Percentiles rank a stretch among this genome's conserved stretches.
These are phyloP conservation scores for Aspergillus chevalieri DNA, from an alignment of 2,329 filamentous ascomycete genomes.

Conservation along the genomic window DNA sequence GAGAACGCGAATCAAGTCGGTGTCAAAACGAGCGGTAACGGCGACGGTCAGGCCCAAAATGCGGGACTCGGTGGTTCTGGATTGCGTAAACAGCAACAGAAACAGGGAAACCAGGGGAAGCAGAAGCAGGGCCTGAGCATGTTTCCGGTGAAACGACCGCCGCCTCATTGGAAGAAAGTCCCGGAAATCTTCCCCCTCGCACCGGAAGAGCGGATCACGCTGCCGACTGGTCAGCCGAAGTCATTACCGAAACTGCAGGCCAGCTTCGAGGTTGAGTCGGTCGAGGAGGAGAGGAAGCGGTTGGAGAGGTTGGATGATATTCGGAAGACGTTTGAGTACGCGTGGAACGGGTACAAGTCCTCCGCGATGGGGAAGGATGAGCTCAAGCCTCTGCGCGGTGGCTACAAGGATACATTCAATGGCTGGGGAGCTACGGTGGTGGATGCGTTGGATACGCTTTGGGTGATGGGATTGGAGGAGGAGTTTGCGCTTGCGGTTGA, in stretches of 20 bases:
- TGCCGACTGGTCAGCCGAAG: conserved; percentile 67
- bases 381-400: conserved; percentile 64
- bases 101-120: conserved; percentile 17
- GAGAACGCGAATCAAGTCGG: background rate
- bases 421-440: conserved; percentile 86
- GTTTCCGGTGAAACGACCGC: conserved; percentile 22
- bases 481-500: conserved; percentile 75
- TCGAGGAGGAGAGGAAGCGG: conserved; percentile 55
- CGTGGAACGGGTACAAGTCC: conserved; percentile 76
- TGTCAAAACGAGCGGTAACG: background rate
- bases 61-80: background rate
- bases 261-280: conserved; percentile 59
- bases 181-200: conserved; percentile 73
- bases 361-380: conserved; percentile 85
- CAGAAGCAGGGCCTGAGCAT: conserved; percentile 28
- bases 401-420: conserved; percentile 73
- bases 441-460: conserved; percentile 74
- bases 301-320: conserved; percentile 60
- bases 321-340: conserved; percentile 66
- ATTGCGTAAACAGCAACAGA: background rate
- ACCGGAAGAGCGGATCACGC: conserved; percentile 61
- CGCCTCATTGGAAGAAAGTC: conserved; percentile 66
- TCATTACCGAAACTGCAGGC: conserved; percentile 71
- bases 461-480: conserved; percentile 73
- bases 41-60: background rate